These are phyloP conservation scores for Nephelium lappaceum DNA, from an alignment of 345 rosid genomes.

Conservation along the genomic window DNA sequence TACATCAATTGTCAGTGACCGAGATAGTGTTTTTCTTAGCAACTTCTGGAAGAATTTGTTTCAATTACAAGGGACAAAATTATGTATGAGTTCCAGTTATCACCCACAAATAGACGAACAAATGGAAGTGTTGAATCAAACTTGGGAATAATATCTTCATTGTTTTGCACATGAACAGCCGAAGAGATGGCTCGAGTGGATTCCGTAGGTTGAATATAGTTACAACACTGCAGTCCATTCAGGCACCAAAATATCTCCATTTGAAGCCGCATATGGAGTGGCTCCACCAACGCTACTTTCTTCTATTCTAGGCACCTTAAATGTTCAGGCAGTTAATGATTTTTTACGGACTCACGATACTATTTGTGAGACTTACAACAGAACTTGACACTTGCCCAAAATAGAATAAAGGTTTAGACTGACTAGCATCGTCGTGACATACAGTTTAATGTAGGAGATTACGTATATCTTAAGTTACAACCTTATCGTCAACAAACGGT, in stretches of 20 bases:
- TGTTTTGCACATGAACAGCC: background rate
- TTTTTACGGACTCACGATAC: background rate
- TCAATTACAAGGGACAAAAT: background rate
- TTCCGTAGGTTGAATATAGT: background rate
- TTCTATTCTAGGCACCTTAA: background rate
- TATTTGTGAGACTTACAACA: background rate
- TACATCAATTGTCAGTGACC: background rate
- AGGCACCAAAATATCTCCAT: background rate
- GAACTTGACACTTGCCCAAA: background rate
- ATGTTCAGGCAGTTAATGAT: background rate
- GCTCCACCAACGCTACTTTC: background rate
- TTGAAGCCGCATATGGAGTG: background rate
- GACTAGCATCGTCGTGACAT: background rate
- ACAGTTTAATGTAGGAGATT: background rate
- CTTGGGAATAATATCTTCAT: background rate
- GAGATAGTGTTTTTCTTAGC: background rate
- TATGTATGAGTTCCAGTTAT: background rate
- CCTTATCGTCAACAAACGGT: background rate
- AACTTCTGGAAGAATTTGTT: background rate
- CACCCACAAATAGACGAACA: background rate
- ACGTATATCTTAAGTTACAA: background rate
- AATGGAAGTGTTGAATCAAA: background rate
- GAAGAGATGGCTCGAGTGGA: background rate
- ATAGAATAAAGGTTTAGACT: background rate
- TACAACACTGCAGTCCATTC: background rate